A percentile compares a stretch with the other conserved stretches of the same genome.
Conservation (phyloP, 2,329 filamentous ascomycete genomes). For the Ophiostoma sp. region DNA sequence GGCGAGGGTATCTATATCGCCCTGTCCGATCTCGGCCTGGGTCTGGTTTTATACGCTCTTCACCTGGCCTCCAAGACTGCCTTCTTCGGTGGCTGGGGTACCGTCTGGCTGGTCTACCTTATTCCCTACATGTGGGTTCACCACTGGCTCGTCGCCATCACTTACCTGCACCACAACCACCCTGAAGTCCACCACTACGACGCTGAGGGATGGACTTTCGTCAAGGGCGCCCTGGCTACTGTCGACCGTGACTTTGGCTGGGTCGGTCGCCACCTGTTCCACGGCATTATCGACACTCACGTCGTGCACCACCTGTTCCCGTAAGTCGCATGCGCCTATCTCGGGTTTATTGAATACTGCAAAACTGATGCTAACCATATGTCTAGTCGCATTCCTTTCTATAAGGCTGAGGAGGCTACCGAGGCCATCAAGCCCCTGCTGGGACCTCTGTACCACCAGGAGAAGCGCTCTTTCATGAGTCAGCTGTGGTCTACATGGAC, state of each 20-base stretch:
- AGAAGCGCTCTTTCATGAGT: constrained; percentile 49
- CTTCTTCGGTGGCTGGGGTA: constrained; percentile 64
- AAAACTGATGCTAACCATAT: not conserved
- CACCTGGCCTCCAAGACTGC: not conserved
- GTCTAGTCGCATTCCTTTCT: constrained; percentile 73
- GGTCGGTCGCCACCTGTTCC: constrained; percentile 79
- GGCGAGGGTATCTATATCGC: constrained; percentile 84
- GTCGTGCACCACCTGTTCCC: constrained; percentile 88
- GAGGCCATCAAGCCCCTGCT: constrained; percentile 65
- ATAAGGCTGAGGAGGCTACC: constrained; percentile 29
- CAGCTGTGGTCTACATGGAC: constrained; percentile 45
- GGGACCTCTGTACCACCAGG: constrained; percentile 87
- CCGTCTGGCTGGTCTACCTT: constrained; percentile 90
- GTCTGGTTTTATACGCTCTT: constrained; percentile 38
- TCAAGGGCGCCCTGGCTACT: constrained; percentile 85
- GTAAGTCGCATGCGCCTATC: constrained; percentile 33
- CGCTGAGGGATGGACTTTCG: constrained; percentile 78
- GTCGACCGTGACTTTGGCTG: constrained; percentile 97
- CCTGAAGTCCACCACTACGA: constrained; percentile 88
- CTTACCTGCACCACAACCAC: constrained; percentile 94
- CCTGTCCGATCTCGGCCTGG: constrained; percentile 77
- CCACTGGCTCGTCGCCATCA: constrained; percentile 98
- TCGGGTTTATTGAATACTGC: not conserved
- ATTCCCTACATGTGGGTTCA: constrained; percentile 96
- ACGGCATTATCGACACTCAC: constrained; percentile 94